These are phyloP conservation scores for Rhododendron henanense DNA, from an alignment of 148 eudicot species.

Conservation along the genomic window DNA sequence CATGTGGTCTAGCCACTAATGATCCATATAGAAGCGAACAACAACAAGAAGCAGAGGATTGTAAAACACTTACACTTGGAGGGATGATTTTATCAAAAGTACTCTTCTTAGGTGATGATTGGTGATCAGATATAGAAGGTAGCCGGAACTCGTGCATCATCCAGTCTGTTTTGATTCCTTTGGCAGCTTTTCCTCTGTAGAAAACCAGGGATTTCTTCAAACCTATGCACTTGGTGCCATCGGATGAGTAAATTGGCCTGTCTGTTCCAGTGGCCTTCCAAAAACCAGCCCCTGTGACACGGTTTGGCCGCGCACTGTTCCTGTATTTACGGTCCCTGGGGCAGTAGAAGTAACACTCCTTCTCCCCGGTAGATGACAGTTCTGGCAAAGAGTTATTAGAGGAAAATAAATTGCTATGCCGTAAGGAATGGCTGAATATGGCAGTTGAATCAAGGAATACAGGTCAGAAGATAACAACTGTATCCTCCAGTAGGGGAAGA, in stretches of 20 bases:
- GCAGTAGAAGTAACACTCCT: conserved; percentile 76
- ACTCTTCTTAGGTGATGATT: conserved; percentile 25
- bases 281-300: conserved; percentile 65
- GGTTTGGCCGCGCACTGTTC: conserved; percentile 64
- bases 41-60: background rate
- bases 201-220: conserved; percentile 56
- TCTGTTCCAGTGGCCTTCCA: conserved; percentile 85
- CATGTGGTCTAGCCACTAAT: background rate
- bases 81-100: conserved; percentile 29
- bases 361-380: conserved; percentile 54
- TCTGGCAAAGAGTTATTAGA: conserved; percentile 23
- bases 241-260: conserved; percentile 60
- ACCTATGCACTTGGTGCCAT: conserved; percentile 55
- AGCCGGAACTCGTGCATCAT: conserved; percentile 82
- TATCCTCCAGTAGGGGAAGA: too few species aligned
- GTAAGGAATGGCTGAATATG: background rate
- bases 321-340: conserved; percentile 72
- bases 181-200: conserved; percentile 57
- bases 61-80: conserved; percentile 30
- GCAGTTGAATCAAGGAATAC: background rate
- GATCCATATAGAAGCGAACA: background rate
- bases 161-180: conserved; percentile 67
- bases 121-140: conserved; percentile 33
- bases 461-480: background rate
- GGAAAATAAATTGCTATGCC: conserved; percentile 3